These are phyloP conservation scores for Xylariaceae sp. DNA, from an alignment of 2,329 filamentous ascomycete species.

Conservation along the genomic window DNA sequence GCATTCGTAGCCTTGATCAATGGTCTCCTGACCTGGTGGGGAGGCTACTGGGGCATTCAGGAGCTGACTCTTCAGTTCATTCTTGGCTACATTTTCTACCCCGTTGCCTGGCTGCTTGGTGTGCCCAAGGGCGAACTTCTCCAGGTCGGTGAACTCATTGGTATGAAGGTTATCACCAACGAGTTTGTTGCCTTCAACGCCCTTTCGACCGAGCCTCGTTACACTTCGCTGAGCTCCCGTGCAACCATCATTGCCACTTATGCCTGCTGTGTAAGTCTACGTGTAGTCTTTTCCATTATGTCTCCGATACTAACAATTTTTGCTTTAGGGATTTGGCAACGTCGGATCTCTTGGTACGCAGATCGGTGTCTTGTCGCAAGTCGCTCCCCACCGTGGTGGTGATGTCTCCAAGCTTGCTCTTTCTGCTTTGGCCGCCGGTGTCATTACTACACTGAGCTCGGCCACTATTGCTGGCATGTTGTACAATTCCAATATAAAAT, in stretches of 20 bases:
- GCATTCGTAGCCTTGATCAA: slow-evolving; percentile 66
- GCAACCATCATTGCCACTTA: slow-evolving; percentile 83
- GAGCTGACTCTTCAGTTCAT: slow-evolving; percentile 68
- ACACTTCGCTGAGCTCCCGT: slow-evolving; percentile 61
- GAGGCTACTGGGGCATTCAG: slow-evolving; percentile 64
- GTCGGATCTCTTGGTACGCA: slow-evolving; percentile 85
- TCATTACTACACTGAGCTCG: slow-evolving; percentile 75
- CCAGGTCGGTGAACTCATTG: slow-evolving; percentile 75
- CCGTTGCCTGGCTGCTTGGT: slow-evolving; percentile 68
- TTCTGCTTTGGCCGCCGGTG: slow-evolving; percentile 73
- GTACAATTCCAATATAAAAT: slow-evolving; percentile 20
- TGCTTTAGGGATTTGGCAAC: slow-evolving; percentile 67
- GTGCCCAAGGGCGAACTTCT: slow-evolving; percentile 65
- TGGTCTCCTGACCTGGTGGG: slow-evolving; percentile 71
- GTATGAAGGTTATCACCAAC: slow-evolving; percentile 82
- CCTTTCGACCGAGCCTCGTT: slow-evolving; percentile 52
- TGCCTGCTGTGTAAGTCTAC: slow-evolving; percentile 61
- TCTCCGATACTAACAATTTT: slow-evolving; percentile 12
- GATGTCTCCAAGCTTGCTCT: slow-evolving; percentile 75
- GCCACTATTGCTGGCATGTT: slow-evolving; percentile 77
- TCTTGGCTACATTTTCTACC: slow-evolving; percentile 69
- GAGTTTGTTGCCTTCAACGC: slow-evolving; percentile 72
- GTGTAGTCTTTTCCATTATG: not conserved
- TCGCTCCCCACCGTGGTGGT: slow-evolving; percentile 70
- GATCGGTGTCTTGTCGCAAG: slow-evolving; percentile 81